A percentile compares a stretch with the other conserved stretches of the same genome.
These are phyloP conservation scores for Stevia rebaudiana DNA, from an alignment of 140 eudicot genomes.

Conservation along the genomic window DNA sequence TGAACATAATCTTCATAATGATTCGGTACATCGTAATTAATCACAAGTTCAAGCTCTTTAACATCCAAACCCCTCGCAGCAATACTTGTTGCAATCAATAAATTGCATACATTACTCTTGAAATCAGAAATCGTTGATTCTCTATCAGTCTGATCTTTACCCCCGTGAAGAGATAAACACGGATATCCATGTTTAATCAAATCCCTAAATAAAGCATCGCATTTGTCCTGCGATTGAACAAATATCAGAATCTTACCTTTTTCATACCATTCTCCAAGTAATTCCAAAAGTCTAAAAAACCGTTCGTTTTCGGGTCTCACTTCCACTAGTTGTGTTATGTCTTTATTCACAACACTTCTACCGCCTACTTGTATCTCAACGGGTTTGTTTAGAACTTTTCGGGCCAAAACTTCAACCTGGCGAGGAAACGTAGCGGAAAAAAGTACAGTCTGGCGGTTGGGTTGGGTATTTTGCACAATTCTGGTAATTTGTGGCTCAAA, in stretches of 20 bases:
- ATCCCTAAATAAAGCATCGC: constrained; percentile 70
- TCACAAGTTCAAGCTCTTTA: constrained; percentile 79
- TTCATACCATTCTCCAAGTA: constrained; percentile 93
- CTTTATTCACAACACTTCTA: constrained; percentile 88
- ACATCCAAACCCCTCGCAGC: constrained; percentile 95
- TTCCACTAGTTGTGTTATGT: constrained; percentile 72
- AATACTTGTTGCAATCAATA: constrained; percentile 77
- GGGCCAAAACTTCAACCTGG: constrained; percentile 84
- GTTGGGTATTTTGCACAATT: constrained; percentile 73
- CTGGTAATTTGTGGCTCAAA: constrained; percentile 84
- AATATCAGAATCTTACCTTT: constrained; percentile 78
- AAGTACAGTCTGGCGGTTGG: constrained; percentile 80
- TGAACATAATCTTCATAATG: constrained; percentile 94
- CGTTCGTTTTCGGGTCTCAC: constrained; percentile 74
- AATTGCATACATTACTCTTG: constrained; percentile 74
- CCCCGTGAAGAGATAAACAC: constrained; percentile 86
- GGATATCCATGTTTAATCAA: constrained; percentile 77
- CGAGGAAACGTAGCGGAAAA: constrained; percentile 95
- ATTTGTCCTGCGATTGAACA: constrained; percentile 83
- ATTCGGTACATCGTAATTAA: constrained; percentile 79
- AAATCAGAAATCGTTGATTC: constrained; percentile 88
- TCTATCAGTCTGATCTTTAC: constrained; percentile 87
- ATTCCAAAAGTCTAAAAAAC: constrained; percentile 64
- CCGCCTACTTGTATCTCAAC: constrained; percentile 91
- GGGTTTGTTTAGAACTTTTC: constrained; percentile 75